A percentile compares a stretch with the other conserved stretches of the same genome.
phyloP scores from a whole-genome alignment of 768 basidiomycete genomes.

The Auricularia auricula-judae region DNA sequence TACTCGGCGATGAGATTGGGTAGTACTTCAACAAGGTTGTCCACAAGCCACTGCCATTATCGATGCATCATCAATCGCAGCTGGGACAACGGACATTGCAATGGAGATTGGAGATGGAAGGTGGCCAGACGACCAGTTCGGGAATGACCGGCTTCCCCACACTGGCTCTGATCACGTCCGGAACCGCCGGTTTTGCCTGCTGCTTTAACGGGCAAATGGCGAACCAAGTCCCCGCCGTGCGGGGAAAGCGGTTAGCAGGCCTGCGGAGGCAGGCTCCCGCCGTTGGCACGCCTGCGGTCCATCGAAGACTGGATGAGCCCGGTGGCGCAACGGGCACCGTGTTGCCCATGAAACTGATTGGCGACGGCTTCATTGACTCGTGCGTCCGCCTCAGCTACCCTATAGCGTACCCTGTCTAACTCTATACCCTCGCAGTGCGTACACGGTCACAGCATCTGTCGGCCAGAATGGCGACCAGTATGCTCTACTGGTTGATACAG shows the following conservation, averaged over 20 bases:
- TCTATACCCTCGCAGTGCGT: slow-evolving; percentile 32
- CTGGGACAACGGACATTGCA: too few relatives aligned
- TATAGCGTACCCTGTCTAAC: not conserved
- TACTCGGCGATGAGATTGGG: too few relatives aligned
- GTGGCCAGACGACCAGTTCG: too few relatives aligned
- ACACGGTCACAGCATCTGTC: slow-evolving; percentile 49
- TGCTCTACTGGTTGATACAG: slow-evolving; percentile 67
- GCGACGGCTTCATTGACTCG: slow-evolving; percentile 45
- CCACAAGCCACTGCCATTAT: too few relatives aligned
- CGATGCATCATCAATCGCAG: too few relatives aligned
- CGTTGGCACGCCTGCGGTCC: not conserved
- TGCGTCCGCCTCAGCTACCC: slow-evolving; percentile 26
- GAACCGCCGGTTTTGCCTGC: too few relatives aligned
- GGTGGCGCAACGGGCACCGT: slow-evolving; percentile 47
- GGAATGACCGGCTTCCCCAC: too few relatives aligned
- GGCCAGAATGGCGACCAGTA: slow-evolving; percentile 40
- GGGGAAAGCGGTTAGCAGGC: not conserved
- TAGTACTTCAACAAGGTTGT: too few relatives aligned
- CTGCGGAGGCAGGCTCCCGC: not conserved
- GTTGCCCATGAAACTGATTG: slow-evolving; percentile 44
- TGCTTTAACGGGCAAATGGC: too few relatives aligned
- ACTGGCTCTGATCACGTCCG: too few relatives aligned
- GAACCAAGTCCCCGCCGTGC: too few relatives aligned
- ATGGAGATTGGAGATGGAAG: too few relatives aligned
- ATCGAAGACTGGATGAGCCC: not conserved